Conservation (phyloP, 176 grass and related monocot species). For the Avena sativa region DNA sequence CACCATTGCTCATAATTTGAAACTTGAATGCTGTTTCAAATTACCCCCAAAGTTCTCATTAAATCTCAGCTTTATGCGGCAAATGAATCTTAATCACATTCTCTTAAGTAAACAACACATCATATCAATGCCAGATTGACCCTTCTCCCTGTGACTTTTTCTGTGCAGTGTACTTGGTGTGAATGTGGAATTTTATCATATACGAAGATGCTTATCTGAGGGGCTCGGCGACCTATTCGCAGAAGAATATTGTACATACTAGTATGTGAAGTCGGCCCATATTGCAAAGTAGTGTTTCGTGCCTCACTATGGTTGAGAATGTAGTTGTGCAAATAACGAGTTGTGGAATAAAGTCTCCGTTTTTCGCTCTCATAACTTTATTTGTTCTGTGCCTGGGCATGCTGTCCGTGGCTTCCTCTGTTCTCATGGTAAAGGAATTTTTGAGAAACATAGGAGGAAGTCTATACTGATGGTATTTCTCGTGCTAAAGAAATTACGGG, state of each 20-base stretch:
- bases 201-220: conserved; percentile 23
- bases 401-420: background rate
- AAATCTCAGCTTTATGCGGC: background rate
- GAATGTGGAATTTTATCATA: conserved; percentile 27
- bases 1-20: background rate
- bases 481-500: too few relatives aligned
- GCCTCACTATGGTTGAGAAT: conserved; percentile 44
- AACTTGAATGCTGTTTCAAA: too few relatives aligned
- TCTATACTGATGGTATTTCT: too few relatives aligned
- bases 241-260: conserved; percentile 60
- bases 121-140: conserved; percentile 12
- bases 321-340: conserved; percentile 66
- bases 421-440: background rate
- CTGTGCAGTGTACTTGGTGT: conserved; percentile 36
- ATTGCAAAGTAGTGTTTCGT: conserved; percentile 44
- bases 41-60: too few relatives aligned
- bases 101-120: too few relatives aligned
- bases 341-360: conserved; percentile 56
- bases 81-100: too few relatives aligned
- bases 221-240: background rate
- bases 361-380: conserved; percentile 36
- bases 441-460: too few relatives aligned
- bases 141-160: background rate
- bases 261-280: conserved; percentile 46
- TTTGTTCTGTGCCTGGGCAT: background rate